Evolutionary conservation across 148 eudicot species (phyloP), one percentile per base, ranked within the genome.

Genomic region (Tetragonia tetragonoides): DNA sequence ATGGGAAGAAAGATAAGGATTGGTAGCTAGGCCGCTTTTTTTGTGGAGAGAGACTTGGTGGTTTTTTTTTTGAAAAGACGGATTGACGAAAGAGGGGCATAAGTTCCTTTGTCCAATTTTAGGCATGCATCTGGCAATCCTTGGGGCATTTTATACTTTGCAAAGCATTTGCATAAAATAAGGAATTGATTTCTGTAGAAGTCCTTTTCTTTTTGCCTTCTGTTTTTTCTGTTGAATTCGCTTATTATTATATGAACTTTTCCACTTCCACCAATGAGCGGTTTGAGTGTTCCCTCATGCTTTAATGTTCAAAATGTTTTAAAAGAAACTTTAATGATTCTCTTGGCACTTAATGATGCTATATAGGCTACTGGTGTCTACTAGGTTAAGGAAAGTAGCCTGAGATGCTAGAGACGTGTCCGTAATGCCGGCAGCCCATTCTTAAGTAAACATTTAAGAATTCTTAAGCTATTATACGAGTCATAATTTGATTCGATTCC

Each of bases 301-400:
- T 60, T 38, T 38, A 28, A 12, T 10, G 64, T 12, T 16, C 14
- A n/a, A 38, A 17, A 67, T 57, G 16, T 47, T 42, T 18, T 18
- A 44, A 10, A 11, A 37, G 17, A 67, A 65, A 49, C 54, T 51
- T 72, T 53, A 38, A 68, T 72, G 64, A 73, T 74, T 74, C 77
- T 72, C 39, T 7, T 37, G 28, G 28, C 66, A 79, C 81, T 62
- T 14, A 71, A 78, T 60, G 64, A 78, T 71, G 40, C 75, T 71
- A 40, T 39, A 23, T 54, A 37, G 9, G 71, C 51, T 57, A 42
- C 21, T 77, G 40, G 40, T 69, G 39, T 37, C 72, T 66, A 47
- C 78, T 37, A 34, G n/a, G 34, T 62, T 75, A 14, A 62, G 59
- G 51, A 63, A 75, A 46, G 69, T 61, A 17, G 49, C 39, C 68